Evolutionary conservation across 1,284 basidiomycete genomes (phyloP), one percentile per base, ranked within the genome.

Genomic region (Ganoderma boninense): DNA sequence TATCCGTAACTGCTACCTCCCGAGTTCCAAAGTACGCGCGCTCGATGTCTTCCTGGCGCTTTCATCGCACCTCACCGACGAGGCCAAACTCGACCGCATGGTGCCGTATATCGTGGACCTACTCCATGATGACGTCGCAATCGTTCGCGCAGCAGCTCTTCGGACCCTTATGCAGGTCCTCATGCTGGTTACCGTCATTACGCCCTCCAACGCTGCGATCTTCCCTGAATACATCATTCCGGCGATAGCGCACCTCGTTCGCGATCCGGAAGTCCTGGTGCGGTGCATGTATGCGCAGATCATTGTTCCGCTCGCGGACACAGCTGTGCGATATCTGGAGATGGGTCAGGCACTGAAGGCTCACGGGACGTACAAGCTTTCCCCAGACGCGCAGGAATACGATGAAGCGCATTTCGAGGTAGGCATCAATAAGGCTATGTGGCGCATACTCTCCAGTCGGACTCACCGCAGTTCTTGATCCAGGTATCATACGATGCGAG

Each of bases 211-310:
- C 77, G 91, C 86, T 74, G 86, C 91, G 62, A 93, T 98, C 32
- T 95, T 99, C 77, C 93, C 96, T 0, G 97, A 99, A 81, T 99
- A 99, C 80, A 92, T 99, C 70, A 89, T 99, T 38, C 97, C 97
- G 0, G 96, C 97, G 77, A 89, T 97, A 75, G 88, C 90, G 42
- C 91, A 95, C 73, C 86, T 99, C 6, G 89, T 93, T 0, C 87
- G 89, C 54, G 98, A 99, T 78, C 83, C 90, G 0, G 96, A 97
- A 72, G 87, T 95, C 0, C 92, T 92, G n/a, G 97, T 99, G 1
- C 89, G 98, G 44, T 92, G 92, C 70, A 93, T 92, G 42, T 97
- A 97, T 80, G 97, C 97, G 0, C 92, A 95, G 73, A 94, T 93
- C 73, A 91, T 99, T 26, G 92, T 94, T 0, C 88, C 91, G 18